Percentiles rank a stretch among this genome's conserved stretches.
phyloP scores from a whole-genome alignment of 441 rosid species.

The Pelargonium citronellum region DNA sequence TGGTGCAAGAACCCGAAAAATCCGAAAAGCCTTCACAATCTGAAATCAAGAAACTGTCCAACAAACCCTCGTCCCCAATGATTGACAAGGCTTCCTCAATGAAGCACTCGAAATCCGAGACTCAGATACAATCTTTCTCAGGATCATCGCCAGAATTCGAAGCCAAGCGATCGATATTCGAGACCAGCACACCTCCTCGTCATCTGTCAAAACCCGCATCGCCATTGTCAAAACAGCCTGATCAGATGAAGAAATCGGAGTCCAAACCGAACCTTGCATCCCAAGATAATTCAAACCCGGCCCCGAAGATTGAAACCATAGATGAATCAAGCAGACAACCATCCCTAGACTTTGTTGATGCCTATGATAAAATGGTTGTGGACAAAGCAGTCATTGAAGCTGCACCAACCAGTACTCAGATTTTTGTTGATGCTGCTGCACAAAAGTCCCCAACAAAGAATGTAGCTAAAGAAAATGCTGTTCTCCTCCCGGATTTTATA shows the following conservation, averaged over 20 bases:
- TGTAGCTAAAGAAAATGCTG: background rate
- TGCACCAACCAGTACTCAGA: background rate
- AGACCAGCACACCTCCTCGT: background rate
- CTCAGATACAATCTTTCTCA: background rate
- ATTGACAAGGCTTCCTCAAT: background rate
- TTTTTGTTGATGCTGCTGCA: conserved; percentile 16
- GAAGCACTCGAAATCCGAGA: background rate
- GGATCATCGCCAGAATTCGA: background rate
- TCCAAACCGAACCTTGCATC: background rate
- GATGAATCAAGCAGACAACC: background rate
- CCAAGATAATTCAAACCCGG: no score
- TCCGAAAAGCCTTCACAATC: background rate
- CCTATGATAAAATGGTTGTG: background rate
- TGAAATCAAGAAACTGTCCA: background rate
- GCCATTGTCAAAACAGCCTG: background rate
- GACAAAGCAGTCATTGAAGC: conserved; percentile 16
- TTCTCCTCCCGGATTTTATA: background rate
- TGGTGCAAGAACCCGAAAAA: background rate
- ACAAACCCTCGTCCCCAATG: background rate
- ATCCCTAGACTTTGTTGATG: background rate
- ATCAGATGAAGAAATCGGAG: background rate
- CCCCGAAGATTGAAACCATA: no score
- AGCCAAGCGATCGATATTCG: background rate
- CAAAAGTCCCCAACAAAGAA: background rate
- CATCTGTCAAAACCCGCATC: background rate